Base-by-base conservation (phyloP, 805 yeast genomes). In the Yarrowia sp. region DNA sequence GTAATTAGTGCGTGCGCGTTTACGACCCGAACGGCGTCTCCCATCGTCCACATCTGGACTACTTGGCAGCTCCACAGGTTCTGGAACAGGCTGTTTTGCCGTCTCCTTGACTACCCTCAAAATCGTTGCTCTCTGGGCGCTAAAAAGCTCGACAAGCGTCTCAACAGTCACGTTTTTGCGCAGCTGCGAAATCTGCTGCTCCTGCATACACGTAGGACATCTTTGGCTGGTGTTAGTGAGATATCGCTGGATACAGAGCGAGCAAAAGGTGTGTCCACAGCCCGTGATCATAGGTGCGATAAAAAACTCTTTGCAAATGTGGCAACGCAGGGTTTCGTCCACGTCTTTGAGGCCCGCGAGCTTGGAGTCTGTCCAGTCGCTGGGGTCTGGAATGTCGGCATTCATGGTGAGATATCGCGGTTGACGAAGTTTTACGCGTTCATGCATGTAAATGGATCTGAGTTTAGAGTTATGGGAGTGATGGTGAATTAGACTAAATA, bases 241-340 rank as follows among this genome's bases (percentile, higher is more conserved):
- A 67, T 87, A 84, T 67, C 88, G 83, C 66, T 97, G 79, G 30
- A 92, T 89, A 73, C 98, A 92, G 14, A 86, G 80, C 0, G 96
- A 90, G 75, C 98, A 92, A 73, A 91, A 92, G 0, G 92, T 86
- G 74, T 92, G 98, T 38, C 89, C 87, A 77, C 98, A 92, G 1
- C 87, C 82, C 0, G 97, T 89, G 46, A 88, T 76, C 38, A 90
- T 90, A 1, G 98, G 97, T 0, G 92, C 89, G 33, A 77, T 81
- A 64, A 89, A 79, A 68, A 88, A 84, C 67, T 91, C 97, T 70
- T 92, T 90, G 75, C 98, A 92, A 10, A 92, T 88, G 70, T 88
- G 92, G 72, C 98, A 92, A 71, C 96, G 73, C 59, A 91, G 78
- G 26, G 87, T 77, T 1, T 90, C 80, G 68, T 92, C 97, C 2